Evolutionary conservation across 164 flowering plant species (phyloP).

Genomic region (Berberis thunbergii): DNA sequence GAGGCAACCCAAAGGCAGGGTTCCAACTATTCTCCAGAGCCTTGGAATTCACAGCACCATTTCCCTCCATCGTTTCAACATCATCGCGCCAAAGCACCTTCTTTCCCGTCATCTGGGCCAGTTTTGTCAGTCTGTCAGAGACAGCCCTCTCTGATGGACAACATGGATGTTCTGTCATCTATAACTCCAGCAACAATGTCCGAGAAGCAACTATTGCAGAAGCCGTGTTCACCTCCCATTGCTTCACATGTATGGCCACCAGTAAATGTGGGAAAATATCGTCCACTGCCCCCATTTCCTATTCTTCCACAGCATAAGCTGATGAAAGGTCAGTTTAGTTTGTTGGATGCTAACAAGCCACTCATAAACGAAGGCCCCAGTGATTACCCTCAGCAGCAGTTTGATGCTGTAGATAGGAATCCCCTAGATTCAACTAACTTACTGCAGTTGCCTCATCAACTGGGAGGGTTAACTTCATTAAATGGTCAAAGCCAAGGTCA

Average conservation of each 20-base stretch:
- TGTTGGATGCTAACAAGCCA: constrained; percentile 20
- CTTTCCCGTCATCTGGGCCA: constrained; percentile 17
- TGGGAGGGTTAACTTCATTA: constrained; percentile 15
- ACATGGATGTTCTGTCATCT: background rate
- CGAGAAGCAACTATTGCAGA: constrained; percentile 1
- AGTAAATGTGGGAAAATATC: constrained; percentile 23
- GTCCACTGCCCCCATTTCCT: constrained; percentile 17
- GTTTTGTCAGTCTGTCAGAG: constrained; percentile 24
- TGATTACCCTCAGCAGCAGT: constrained; percentile 28
- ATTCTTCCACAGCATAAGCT: constrained; percentile 28
- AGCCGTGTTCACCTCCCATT: constrained; percentile 16
- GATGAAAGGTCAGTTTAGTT: constrained; percentile 28
- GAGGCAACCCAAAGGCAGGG: constrained; percentile 23
- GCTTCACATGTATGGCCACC: constrained; percentile 29
- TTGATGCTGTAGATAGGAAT: constrained; percentile 23
- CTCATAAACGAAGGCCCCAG: constrained; percentile 27
- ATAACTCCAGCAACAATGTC: background rate
- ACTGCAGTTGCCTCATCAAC: constrained; percentile 26
- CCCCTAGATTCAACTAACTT: constrained; percentile 14
- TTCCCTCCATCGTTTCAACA: constrained; percentile 24
- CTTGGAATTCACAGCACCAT: constrained; percentile 26
- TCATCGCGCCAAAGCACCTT: constrained; percentile 17
- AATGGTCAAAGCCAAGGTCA: constrained; percentile 32
- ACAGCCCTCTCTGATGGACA: constrained; percentile 20
- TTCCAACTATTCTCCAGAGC: constrained; percentile 31